phyloP scores from a whole-genome alignment of 2,329 filamentous ascomycete genomes.

The Juglanconis sp. region DNA sequence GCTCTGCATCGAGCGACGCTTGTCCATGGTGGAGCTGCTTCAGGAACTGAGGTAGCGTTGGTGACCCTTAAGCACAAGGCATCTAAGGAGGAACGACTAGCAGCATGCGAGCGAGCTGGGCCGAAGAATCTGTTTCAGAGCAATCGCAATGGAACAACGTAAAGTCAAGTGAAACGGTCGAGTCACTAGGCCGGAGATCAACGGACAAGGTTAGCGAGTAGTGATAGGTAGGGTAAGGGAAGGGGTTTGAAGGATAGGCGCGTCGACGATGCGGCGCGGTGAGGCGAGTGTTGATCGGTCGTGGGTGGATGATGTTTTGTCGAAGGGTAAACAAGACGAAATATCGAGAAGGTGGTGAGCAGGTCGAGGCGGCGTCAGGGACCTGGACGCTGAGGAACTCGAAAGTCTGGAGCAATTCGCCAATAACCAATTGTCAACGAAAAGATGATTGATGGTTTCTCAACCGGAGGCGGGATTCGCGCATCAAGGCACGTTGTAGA shows the following conservation, averaged over 20 bases:
- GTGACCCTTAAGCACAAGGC: slow-evolving; percentile 5
- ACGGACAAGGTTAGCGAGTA: slow-evolving; percentile 3
- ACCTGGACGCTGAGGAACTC: not conserved
- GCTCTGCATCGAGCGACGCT: slow-evolving; percentile 1
- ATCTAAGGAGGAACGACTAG: not conserved
- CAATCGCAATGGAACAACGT: not conserved
- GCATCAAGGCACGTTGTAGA: not conserved
- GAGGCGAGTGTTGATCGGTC: not conserved
- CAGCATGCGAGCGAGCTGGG: not conserved
- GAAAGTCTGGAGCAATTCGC: slow-evolving; percentile 6
- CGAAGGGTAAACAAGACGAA: not conserved
- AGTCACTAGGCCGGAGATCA: not conserved
- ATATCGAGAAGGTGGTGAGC: not conserved
- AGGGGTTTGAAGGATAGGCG: not conserved
- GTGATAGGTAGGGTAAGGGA: not conserved
- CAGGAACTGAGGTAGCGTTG: not conserved
- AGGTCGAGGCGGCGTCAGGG: not conserved
- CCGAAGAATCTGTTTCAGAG: not conserved
- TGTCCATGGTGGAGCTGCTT: slow-evolving; percentile 10
- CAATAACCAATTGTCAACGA: slow-evolving; percentile 10
- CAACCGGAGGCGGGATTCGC: not conserved
- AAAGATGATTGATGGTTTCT: slow-evolving; percentile 8
- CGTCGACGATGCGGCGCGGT: not conserved
- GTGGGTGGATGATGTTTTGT: slow-evolving; percentile 1
- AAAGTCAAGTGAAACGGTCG: not conserved